Evolutionary conservation across 1,284 basidiomycete genomes (phyloP).

Genomic region (Sanghuangporus sanghuang): DNA sequence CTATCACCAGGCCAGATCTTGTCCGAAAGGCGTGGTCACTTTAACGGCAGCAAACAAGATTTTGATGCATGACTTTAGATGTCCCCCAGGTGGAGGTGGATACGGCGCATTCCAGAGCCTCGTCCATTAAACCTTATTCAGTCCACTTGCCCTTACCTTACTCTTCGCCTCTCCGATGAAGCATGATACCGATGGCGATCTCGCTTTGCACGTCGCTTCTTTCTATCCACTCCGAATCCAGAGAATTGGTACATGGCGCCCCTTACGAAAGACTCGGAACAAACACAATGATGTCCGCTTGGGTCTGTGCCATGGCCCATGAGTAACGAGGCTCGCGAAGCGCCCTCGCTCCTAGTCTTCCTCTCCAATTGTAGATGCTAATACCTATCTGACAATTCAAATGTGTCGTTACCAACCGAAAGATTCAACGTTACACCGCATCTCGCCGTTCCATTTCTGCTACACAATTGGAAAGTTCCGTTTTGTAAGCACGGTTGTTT

Average conservation of each 20-base stretch:
- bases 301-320: background rate
- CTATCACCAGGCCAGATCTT: background rate
- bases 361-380: background rate
- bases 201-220: background rate
- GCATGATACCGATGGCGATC: slow-evolving; percentile 1
- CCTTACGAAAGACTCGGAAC: background rate
- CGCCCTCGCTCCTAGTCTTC: background rate
- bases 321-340: background rate
- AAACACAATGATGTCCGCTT: background rate
- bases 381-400: background rate
- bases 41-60: background rate
- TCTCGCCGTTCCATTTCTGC: background rate
- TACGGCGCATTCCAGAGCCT: background rate
- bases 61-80: background rate
- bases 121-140: background rate
- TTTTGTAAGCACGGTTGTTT: no score
- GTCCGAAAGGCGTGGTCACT: background rate
- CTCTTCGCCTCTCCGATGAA: background rate
- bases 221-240: background rate
- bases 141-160: background rate
- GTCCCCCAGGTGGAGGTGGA: background rate
- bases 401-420: background rate
- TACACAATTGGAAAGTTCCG: no score
- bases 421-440: background rate
- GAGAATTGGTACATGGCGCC: background rate